A percentile compares a stretch with the other conserved stretches of the same genome.
Conservation (phyloP, 331 rosid species). For the Cydonia oblonga region DNA sequence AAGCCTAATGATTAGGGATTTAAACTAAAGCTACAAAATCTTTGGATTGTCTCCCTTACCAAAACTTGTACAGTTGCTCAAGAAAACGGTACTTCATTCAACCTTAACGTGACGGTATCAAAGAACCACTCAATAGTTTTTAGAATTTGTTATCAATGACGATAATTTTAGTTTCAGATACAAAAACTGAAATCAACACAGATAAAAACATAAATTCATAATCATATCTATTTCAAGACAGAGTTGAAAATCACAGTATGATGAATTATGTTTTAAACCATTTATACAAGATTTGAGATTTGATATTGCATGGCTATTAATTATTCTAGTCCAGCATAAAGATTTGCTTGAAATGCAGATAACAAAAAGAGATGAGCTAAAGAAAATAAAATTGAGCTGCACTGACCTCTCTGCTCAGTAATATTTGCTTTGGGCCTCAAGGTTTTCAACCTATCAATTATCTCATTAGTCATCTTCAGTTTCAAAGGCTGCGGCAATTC, state of each 20-base stretch:
- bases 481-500: slow-evolving; percentile 64
- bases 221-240: neutral
- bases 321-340: neutral
- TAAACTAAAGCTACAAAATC: neutral
- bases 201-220: neutral
- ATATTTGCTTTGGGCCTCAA: slow-evolving; percentile 34
- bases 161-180: neutral
- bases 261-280: neutral
- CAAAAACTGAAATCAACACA: neutral
- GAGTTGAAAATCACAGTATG: neutral
- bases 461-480: slow-evolving; percentile 55
- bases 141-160: neutral
- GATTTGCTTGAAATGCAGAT: neutral
- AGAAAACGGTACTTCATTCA: neutral
- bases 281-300: neutral
- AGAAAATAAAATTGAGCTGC: slow-evolving; percentile 4
- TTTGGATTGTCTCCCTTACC: neutral
- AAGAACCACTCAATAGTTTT: neutral
- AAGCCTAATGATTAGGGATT: neutral
- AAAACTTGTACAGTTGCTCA: neutral
- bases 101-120: neutral
- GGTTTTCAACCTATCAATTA: slow-evolving; percentile 47
- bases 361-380: neutral
- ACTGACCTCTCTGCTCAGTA: slow-evolving; percentile 54
- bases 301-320: neutral